Percentiles rank a stretch among this genome's conserved stretches.
Conservation (phyloP, 495 filamentous ascomycete genomes). For the Xylaria sp. region DNA sequence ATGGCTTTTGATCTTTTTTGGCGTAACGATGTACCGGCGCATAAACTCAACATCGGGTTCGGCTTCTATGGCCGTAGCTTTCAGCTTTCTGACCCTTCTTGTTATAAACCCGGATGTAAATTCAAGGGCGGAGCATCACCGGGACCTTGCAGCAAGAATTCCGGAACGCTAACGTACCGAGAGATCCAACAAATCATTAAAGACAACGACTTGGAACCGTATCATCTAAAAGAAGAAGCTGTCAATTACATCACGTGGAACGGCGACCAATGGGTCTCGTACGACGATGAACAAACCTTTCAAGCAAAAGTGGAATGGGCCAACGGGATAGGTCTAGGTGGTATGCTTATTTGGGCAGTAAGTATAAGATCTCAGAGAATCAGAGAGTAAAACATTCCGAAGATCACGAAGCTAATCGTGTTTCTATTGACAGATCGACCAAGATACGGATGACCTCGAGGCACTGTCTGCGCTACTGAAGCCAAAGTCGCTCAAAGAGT, state of each 20-base stretch:
- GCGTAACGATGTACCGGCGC: constrained; percentile 53
- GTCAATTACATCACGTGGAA: constrained; percentile 52
- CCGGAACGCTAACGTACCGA: constrained; percentile 45
- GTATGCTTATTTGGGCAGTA: constrained; percentile 46
- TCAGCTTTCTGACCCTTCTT: constrained; percentile 26
- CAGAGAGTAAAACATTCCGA: too few species aligned
- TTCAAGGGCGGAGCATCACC: constrained; percentile 39
- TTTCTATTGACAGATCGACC: constrained; percentile 25
- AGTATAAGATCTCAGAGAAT: too few species aligned
- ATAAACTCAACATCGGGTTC: constrained; percentile 54
- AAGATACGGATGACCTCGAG: constrained; percentile 32
- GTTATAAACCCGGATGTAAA: constrained; percentile 37
- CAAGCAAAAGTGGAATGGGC: constrained; percentile 51
- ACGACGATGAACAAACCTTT: constrained; percentile 50
- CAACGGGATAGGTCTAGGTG: constrained; percentile 38
- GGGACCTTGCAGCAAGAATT: constrained; percentile 40
- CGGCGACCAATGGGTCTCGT: constrained; percentile 32
- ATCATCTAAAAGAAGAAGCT: constrained; percentile 37
- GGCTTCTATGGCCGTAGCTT: constrained; percentile 62
- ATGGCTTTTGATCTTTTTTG: constrained; percentile 56
- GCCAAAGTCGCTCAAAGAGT: constrained; percentile 1
- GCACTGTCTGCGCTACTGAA: constrained; percentile 21
- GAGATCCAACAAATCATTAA: constrained; percentile 50
- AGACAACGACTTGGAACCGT: constrained; percentile 18
- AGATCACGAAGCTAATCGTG: too few species aligned